Base-by-base conservation (phyloP, 768 basidiomycete genomes). In the Termitomyces sp. region DNA sequence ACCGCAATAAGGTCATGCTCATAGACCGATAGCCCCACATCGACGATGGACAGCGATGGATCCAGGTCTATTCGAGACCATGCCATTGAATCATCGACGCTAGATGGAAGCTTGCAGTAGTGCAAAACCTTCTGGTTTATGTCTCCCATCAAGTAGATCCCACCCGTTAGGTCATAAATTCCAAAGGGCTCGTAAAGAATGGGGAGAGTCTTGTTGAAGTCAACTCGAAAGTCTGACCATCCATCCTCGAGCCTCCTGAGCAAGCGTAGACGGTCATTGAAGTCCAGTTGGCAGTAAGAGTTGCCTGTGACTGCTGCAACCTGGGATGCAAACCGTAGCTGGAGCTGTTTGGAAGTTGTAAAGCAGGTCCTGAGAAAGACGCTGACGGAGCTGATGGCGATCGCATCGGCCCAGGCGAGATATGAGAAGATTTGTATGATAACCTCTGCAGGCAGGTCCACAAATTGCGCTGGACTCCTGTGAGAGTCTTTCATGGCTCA, bases 1-100 rank as follows among this genome's bases (percentile, higher is more conserved):
- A 79, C 60, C 4, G 70, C 78, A 30, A 79, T 67, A 35, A 81
- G 65, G 63, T 81, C 78, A 55, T 81, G 78, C 60, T 79, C 78
- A 26, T 75, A 70, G 2, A 79, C 61, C 30, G 73, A 72, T 18
- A 80, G 61, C 5, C 77, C 78, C 62, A 81, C 72, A 62, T 81
- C 79, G 30, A 81, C 68, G 54, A 79, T 70, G 14, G 61, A 64
- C 18, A 47, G 50, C 36, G 47, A 49, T 4, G 68, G 61, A 18
- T 68, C 65, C 30, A 72, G 60, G 18, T 65, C 51, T n/a, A 77
- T 67, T 32, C 47, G 59, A 35, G 60, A 66, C 75, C 76, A 78
- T 16, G 56, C 61, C 2, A 65, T 26, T 12, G 63, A 57, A 26
- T 75, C 71, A 9, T 60, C 62, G 14, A 58, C 59, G 26, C 47